phyloP scores from a whole-genome alignment of 208 protist species.

The Acanthamoeba lugdunensis region DNA sequence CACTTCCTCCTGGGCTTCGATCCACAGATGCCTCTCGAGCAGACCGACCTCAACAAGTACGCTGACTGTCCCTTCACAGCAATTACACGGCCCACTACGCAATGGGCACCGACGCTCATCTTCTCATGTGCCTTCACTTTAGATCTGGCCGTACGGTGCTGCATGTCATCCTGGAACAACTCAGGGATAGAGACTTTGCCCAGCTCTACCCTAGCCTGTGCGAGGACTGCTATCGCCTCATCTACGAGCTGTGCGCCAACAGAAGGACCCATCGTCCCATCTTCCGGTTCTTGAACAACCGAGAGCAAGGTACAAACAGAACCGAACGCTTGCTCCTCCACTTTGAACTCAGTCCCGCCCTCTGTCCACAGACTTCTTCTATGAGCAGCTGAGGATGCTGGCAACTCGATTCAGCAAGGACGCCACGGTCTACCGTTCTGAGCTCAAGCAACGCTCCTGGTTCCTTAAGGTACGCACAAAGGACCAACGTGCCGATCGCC shows the following conservation, averaged over 20 bases:
- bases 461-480: conserved; percentile 1
- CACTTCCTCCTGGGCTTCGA: conserved; percentile 67
- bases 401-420: not conserved
- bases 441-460: conserved; percentile 58
- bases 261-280: not conserved
- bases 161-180: conserved; percentile 13
- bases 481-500: not conserved
- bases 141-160: conserved; percentile 17
- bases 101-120: not conserved
- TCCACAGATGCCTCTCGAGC: conserved; percentile 10
- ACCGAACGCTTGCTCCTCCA: not conserved
- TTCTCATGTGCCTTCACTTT: not conserved
- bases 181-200: not conserved
- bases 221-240: conserved; percentile 60
- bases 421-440: not conserved
- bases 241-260: conserved; percentile 53
- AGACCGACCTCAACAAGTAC: conserved; percentile 50
- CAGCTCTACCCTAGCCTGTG: not conserved
- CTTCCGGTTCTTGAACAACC: conserved; percentile 38
- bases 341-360: not conserved
- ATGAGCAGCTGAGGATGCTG: conserved; percentile 7
- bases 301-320: not conserved
- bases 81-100: not conserved
- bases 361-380: conserved; percentile 41
- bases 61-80: not conserved